Evolutionary conservation across 2,329 filamentous ascomycete species (phyloP), one percentile per base, ranked within the genome.

Genomic region (Calonectria henricotiae): DNA sequence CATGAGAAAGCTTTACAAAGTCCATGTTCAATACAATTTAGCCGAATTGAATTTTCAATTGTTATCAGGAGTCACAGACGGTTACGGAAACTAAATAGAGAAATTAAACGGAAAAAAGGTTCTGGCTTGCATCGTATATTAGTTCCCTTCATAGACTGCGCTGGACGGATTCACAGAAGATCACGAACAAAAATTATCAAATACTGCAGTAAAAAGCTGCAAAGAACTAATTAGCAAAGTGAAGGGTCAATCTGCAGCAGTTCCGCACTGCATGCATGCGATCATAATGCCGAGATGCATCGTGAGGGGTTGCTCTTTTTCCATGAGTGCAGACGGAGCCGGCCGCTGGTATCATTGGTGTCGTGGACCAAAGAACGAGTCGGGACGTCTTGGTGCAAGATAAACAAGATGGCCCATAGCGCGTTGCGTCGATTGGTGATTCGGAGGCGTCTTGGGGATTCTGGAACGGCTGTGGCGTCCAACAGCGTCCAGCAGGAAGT

Each of bases 301-400:
- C 62, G 39, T 43, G 25, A 49, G 61, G 39, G 46, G 49, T 41
- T 30, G 54, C 20, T 46, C 35, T 54, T 25, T 62, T 27, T 65
- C 30, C 54, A 35, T 46, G 32, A 23, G 27, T 62, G 39, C 54
- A 54, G 37, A 49, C 54, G 67, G 67, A 62, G n/a, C 44, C 46
- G 54, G 44, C 68, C 68, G 62, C 61, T 66, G 46, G 62, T 44
- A 62, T 51, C 20, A 60, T 55, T 41, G 44, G 15, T 63, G 35
- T 37, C n/a, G 5, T 4, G 20, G 12, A 15, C 23, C 5, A 60
- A 37, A 25, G 32, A 41, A 15, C 44, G 32, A 60, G 63, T 17
- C 37, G 51, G 20, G 23, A 39, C 20, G 49, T 61, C 23, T 13
- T 17, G 35, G 32, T 47, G 54, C n/a, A 58, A 60, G 63, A 65